Conservation (phyloP, 192 early-diverging fungal species). For the Lobosporangium transversale region DNA sequence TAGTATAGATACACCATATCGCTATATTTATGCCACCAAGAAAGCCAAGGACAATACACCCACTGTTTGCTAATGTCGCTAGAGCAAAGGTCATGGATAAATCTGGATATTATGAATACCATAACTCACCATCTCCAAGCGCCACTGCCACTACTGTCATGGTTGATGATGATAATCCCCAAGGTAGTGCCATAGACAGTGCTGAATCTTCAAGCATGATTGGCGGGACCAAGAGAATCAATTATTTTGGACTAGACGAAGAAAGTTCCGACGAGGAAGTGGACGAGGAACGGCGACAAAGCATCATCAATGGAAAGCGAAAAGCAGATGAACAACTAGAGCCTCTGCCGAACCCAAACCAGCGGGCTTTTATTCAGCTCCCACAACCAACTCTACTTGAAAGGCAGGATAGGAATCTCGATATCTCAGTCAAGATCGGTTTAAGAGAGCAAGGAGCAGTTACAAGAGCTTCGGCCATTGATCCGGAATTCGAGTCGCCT, state of each 20-base stretch:
- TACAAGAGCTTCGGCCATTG: background rate
- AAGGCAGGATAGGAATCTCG: background rate
- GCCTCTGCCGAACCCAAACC: background rate
- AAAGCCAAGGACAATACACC: background rate
- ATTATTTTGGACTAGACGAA: background rate
- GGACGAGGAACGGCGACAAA: background rate
- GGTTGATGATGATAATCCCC: background rate
- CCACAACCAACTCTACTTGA: slow-evolving; percentile 6
- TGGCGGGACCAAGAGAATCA: background rate
- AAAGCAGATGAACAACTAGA: slow-evolving; percentile 1
- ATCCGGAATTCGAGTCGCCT: slow-evolving; percentile 2
- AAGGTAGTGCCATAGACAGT: background rate
- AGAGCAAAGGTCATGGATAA: slow-evolving; percentile 1
- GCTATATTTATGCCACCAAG: slow-evolving; percentile 2
- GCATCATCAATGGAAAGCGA: slow-evolving; percentile 1
- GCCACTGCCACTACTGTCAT: background rate
- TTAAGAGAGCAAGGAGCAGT: slow-evolving; percentile 8
- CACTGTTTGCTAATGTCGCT: background rate
- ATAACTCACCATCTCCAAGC: too few species aligned
- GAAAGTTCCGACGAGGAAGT: background rate
- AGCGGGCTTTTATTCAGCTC: background rate
- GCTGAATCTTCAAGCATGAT: background rate
- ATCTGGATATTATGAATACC: slow-evolving; percentile 2
- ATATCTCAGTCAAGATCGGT: background rate
- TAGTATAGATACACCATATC: background rate